Conservation (phyloP, 2,329 filamentous ascomycete genomes). For the Nemania bipapillata region DNA sequence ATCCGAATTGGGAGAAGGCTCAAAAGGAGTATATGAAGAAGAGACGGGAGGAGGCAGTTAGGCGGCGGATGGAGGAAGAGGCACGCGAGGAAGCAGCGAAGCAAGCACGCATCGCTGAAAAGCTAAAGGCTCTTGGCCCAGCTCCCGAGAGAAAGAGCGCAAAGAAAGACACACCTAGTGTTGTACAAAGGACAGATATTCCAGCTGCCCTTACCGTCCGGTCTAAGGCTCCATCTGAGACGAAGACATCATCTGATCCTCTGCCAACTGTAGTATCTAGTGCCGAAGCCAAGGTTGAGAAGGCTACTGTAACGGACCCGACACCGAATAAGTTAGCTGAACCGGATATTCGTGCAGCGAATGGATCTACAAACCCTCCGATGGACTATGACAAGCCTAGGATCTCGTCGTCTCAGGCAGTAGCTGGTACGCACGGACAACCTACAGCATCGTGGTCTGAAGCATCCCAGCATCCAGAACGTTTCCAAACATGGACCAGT, state of each 20-base stretch:
- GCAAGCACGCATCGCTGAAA: conserved; percentile 76
- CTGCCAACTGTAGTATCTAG: conserved; percentile 41
- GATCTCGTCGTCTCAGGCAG: conserved; percentile 28
- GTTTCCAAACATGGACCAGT: conserved; percentile 63
- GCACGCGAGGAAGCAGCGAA: conserved; percentile 77
- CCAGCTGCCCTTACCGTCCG: conserved; percentile 42
- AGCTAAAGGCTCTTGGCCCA: conserved; percentile 75
- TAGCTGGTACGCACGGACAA: conserved; percentile 48
- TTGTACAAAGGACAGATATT: conserved; percentile 42
- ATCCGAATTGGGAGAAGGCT: conserved; percentile 68
- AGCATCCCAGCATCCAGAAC: conserved; percentile 54
- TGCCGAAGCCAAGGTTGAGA: conserved; percentile 30
- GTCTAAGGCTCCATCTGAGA: conserved; percentile 26
- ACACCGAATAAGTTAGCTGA: conserved; percentile 23
- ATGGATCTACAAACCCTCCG: conserved; percentile 50
- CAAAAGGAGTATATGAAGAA: conserved; percentile 80
- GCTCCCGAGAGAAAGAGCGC: conserved; percentile 68
- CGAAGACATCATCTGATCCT: conserved; percentile 49
- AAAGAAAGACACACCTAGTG: conserved; percentile 63
- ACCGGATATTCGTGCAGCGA: conserved; percentile 34
- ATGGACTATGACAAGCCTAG: conserved; percentile 31
- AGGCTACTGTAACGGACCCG: conserved; percentile 7
- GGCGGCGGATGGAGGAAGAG: conserved; percentile 74
- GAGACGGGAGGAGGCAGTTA: conserved; percentile 74
- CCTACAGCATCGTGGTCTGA: conserved; percentile 49